phyloP scores from a whole-genome alignment of 108 stramenopile genomes.

The Bacterosira constricta region DNA sequence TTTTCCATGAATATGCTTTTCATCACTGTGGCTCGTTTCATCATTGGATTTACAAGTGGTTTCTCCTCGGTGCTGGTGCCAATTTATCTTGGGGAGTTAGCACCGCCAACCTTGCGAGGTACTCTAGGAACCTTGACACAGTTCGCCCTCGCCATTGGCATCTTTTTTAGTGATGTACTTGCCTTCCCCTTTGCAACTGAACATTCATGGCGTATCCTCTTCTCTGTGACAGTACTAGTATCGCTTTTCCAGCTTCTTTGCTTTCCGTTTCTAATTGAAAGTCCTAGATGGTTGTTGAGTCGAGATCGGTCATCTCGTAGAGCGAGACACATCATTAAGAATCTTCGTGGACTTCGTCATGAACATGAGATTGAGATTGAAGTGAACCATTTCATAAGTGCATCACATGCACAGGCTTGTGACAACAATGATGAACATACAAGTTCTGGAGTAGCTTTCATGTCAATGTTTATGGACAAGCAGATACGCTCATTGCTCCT shows the following conservation, averaged over 20 bases:
- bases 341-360: conserved; percentile 27
- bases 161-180: conserved; percentile 53
- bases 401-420: conserved; percentile 28
- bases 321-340: conserved; percentile 81
- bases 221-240: conserved; percentile 71
- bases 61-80: conserved; percentile 72
- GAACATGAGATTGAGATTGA: conserved; percentile 22
- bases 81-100: conserved; percentile 81
- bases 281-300: conserved; percentile 45
- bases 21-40: conserved; percentile 62
- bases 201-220: conserved; percentile 55
- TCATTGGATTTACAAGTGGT: conserved; percentile 79
- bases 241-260: conserved; percentile 53
- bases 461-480: conserved; percentile 56
- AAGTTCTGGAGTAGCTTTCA: conserved; percentile 51
- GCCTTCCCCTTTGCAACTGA: conserved; percentile 48
- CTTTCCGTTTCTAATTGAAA: conserved; percentile 46
- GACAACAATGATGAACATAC: conserved; percentile 26
- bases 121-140: conserved; percentile 79
- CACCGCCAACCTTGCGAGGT: conserved; percentile 75
- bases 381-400: conserved; percentile 37
- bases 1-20: conserved; percentile 47
- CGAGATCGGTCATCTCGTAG: conserved; percentile 70
- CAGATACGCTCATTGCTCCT: conserved; percentile 45
- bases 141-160: conserved; percentile 61